Evolutionary conservation across 2,329 filamentous ascomycete species (phyloP), one percentile per base, ranked within the genome.

Genomic region (Nectriaceae sp.): DNA sequence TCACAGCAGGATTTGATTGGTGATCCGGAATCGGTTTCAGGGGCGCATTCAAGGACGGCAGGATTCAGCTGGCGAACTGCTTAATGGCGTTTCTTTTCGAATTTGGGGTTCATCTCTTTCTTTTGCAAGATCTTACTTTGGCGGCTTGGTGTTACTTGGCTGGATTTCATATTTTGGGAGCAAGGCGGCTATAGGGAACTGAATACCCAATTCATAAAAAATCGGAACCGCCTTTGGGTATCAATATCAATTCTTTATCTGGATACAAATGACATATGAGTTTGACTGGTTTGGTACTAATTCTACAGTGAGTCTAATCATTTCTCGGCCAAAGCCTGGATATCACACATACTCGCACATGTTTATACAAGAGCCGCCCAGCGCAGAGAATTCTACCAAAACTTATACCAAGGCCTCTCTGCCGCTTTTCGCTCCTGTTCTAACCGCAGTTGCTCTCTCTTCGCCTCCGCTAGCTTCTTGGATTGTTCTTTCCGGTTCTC

Each of bases 341-440:
- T 40, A 40, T 42, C 41, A 47, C 47, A 55, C 45, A 53, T 59
- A 62, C 46, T 55, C 46, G 49, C 64, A 46, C 43, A 52, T 19
- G 45, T 33, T 47, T 21, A 33, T 46, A 46, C 40, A 41, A 42
- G 37, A 41, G 16, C 16, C 26, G 29, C 8, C 21, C n/a, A n/a
- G n/a, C 19, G 40, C 31, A 13, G 13, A 13, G 43, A 47, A 26
- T 55, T 55, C 62, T 57, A 84, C 80, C 80, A 84, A 50, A 83
- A 72, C 64, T 73, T 79, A 64, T 80, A 83, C 80, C 80, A 82
- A 20, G 72, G 65, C 61, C 66, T 75, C 42, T 67, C 67, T 38
- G 65, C 63, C 29, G 69, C 63, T 50, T 64, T 65, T 29, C 56
- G 59, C 53, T 70, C 66, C 46, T 64, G 63, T 46, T 69, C 64